Conservation (phyloP, 116 monocot genomes). For the Phalaenopsis hybrid region DNA sequence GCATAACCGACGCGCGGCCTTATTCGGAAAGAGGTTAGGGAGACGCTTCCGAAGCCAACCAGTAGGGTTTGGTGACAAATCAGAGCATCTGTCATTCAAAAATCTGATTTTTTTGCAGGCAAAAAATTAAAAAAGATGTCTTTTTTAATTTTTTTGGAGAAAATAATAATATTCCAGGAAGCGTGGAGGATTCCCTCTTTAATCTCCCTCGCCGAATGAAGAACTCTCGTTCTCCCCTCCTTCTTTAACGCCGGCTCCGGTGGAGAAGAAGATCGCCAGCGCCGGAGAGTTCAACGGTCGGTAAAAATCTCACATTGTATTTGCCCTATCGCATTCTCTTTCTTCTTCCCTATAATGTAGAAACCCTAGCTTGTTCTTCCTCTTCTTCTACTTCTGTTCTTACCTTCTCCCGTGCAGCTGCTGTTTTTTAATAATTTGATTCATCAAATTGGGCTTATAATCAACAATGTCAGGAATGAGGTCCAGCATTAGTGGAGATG, state of each 20-base stretch:
- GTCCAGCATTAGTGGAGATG: slow-evolving; percentile 22
- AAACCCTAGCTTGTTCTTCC: slow-evolving; percentile 1
- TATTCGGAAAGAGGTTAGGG: too few relatives aligned
- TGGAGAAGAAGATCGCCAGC: not conserved
- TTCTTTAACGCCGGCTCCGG: not conserved
- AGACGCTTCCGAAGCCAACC: too few relatives aligned
- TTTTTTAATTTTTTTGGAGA: too few relatives aligned
- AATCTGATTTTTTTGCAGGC: too few relatives aligned
- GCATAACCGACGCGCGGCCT: too few relatives aligned
- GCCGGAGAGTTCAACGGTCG: not conserved
- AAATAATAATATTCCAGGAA: too few relatives aligned
- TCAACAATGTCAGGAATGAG: slow-evolving; percentile 6
- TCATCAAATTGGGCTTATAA: not conserved
- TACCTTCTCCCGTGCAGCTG: not conserved
- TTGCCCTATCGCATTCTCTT: not conserved
- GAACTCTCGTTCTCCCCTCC: too few relatives aligned
- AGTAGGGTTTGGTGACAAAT: too few relatives aligned
- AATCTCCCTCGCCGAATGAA: too few relatives aligned
- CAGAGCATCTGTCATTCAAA: too few relatives aligned
- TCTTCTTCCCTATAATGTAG: not conserved
- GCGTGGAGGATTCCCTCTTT: too few relatives aligned
- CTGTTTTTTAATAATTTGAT: not conserved
- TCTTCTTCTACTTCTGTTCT: not conserved
- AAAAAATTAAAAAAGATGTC: too few relatives aligned
- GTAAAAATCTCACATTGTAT: not conserved